Conservation (phyloP, 177 flowering plant genomes). For the Tripterygium wilfordii region DNA sequence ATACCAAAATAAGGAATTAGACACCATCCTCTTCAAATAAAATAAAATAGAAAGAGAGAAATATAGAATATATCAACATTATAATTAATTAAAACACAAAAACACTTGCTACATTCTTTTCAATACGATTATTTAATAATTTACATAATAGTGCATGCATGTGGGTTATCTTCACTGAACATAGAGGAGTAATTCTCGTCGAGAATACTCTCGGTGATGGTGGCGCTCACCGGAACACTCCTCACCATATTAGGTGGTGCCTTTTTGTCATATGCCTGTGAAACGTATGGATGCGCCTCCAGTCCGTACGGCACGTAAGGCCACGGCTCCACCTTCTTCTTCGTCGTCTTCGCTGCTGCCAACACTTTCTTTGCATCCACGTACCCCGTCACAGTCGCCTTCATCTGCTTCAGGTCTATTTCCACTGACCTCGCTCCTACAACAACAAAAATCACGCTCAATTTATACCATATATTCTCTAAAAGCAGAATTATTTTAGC, state of each 20-base stretch:
- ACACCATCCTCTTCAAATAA: too few relatives aligned
- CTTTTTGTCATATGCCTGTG: slow-evolving; percentile 80
- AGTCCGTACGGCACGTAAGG: slow-evolving; percentile 75
- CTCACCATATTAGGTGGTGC: slow-evolving; percentile 76
- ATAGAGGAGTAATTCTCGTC: slow-evolving; percentile 54
- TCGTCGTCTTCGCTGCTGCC: slow-evolving; percentile 58
- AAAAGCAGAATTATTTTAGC: too few relatives aligned
- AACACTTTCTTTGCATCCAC: slow-evolving; percentile 70
- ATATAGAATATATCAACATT: too few relatives aligned
- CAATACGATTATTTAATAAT: too few relatives aligned
- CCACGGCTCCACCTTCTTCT: slow-evolving; percentile 77
- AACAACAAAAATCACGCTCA: too few relatives aligned
- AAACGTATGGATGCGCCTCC: slow-evolving; percentile 61
- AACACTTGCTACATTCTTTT: too few relatives aligned
- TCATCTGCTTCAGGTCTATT: slow-evolving; percentile 69
- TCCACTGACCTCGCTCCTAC: slow-evolving; percentile 75
- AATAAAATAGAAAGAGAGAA: too few relatives aligned
- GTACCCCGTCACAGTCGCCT: slow-evolving; percentile 73
- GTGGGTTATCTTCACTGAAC: slow-evolving; percentile 87
- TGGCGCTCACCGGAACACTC: slow-evolving; percentile 27
- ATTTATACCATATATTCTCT: too few relatives aligned
- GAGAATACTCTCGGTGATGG: slow-evolving; percentile 27
- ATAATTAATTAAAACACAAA: too few relatives aligned
- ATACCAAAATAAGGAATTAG: too few relatives aligned
- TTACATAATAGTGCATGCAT: slow-evolving; percentile 75